Percentiles rank a stretch among this genome's conserved stretches.
These are phyloP conservation scores for Actinidia polygama DNA, from an alignment of 179 eudicot species.

Conservation along the genomic window DNA sequence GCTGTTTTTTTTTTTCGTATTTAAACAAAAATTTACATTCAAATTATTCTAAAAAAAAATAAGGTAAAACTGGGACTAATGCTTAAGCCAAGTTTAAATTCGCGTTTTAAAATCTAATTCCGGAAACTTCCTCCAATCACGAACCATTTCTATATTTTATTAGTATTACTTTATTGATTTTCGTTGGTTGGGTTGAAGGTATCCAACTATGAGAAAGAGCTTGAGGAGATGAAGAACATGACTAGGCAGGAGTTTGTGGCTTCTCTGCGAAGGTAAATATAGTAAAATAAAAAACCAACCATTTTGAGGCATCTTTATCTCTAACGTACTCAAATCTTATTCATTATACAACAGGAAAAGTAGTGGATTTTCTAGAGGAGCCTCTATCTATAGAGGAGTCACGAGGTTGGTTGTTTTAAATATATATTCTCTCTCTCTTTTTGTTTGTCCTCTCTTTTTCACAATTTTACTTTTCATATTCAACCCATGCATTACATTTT, in stretches of 20 bases:
- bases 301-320: no score
- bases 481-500: neutral
- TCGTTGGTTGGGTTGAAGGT: slow-evolving; percentile 47
- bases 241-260: slow-evolving; percentile 94
- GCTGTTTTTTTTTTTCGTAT: no score
- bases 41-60: no score
- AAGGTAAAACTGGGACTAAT: no score
- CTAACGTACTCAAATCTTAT: neutral
- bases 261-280: slow-evolving; percentile 78
- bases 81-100: no score
- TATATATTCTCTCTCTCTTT: neutral
- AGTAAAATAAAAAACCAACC: no score
- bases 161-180: no score
- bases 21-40: no score
- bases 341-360: slow-evolving; percentile 60
- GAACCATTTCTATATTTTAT: no score
- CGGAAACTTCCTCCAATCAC: no score
- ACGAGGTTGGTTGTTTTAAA: slow-evolving; percentile 53
- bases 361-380: slow-evolving; percentile 92
- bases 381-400: slow-evolving; percentile 89
- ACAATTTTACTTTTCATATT: neutral
- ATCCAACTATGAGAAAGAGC: slow-evolving; percentile 73
- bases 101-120: no score
- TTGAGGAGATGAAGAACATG: slow-evolving; percentile 85
- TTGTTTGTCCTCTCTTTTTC: no score